Base-by-base conservation (phyloP, 306 rosid species). In the Malus asiatica region DNA sequence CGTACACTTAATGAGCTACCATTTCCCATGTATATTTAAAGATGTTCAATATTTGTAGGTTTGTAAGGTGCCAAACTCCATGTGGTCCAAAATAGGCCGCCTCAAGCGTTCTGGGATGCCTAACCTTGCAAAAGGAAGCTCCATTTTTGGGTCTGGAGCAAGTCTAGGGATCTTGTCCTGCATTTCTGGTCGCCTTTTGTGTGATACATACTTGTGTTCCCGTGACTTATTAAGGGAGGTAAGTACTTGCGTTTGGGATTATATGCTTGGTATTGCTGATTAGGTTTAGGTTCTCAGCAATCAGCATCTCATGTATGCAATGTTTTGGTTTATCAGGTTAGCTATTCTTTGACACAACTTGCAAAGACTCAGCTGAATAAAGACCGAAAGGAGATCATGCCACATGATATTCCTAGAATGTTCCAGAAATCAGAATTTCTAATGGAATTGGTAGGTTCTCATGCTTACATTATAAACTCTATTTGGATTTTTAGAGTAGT, bases 141-240 rank as follows among this genome's bases (percentile, higher is more conserved):
- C 82, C 77, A 78, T 76, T 78, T 92, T 89, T 82, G 97, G 96
- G 44, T 90, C 89, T 76, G 99, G 99, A 81, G 99, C 96, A 76
- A 90, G 89, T 87, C 97, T 87, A 57, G 98, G 91, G 75, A 86
- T 95, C 74, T 81, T 95, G 96, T 87, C 96, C 78, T 95, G 99
- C 85, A 84, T 92, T 76, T 90, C 99, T 78, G 98, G 99, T 35
- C 88, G 97, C 68, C 93, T 95, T 72, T 87, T 95, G 81, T 95
- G 99, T 89, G 99, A 95, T 83, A 92, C 97, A 10, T 89, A 83
- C 80, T 83, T 89, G 84, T 87, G 90, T 87, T 83, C 99, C 76
- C 97, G 99, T 77, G 99, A 95, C 72, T 87, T 95, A 75, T 81
- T 95, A 75, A 92, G 88, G 86, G 99, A 95, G 99, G 99, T 95